phyloP scores from a whole-genome alignment of 768 basidiomycete species.

The Collybia mongolica region DNA sequence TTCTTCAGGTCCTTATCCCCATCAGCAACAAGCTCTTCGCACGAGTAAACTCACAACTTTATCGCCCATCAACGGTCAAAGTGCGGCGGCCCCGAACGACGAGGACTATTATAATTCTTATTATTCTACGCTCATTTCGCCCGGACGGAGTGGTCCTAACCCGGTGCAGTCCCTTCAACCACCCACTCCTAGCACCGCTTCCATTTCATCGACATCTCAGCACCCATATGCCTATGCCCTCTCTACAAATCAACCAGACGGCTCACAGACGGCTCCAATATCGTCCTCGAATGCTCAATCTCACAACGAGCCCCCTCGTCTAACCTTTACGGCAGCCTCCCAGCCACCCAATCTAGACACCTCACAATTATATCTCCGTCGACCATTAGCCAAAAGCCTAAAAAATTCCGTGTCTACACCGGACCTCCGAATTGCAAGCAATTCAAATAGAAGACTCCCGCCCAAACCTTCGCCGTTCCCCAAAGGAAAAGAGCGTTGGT shows the following conservation, averaged over 20 bases:
- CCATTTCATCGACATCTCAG: conserved; percentile 23
- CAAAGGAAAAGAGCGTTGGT: conserved; percentile 60
- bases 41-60: not conserved
- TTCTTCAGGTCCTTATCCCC: conserved; percentile 14
- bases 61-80: not conserved
- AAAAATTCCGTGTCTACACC: conserved; percentile 67
- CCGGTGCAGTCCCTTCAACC: conserved; percentile 6
- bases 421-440: conserved; percentile 40
- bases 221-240: conserved; percentile 56
- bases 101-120: conserved; percentile 54
- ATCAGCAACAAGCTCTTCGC: not conserved
- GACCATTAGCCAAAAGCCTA: conserved; percentile 24
- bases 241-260: conserved; percentile 11
- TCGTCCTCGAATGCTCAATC: conserved; percentile 14
- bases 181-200: conserved; percentile 7
- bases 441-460: not conserved
- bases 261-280: conserved; percentile 13
- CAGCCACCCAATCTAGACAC: conserved; percentile 4
- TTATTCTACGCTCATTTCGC: conserved; percentile 38
- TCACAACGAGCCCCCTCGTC: conserved; percentile 21
- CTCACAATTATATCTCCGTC: conserved; percentile 4
- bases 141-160: not conserved
- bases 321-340: conserved; percentile 27
- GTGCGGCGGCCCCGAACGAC: conserved; percentile 20
- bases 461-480: conserved; percentile 14